These are phyloP conservation scores for Kitagawia praeruptora DNA, from an alignment of 129 eudicot species.

Conservation along the genomic window DNA sequence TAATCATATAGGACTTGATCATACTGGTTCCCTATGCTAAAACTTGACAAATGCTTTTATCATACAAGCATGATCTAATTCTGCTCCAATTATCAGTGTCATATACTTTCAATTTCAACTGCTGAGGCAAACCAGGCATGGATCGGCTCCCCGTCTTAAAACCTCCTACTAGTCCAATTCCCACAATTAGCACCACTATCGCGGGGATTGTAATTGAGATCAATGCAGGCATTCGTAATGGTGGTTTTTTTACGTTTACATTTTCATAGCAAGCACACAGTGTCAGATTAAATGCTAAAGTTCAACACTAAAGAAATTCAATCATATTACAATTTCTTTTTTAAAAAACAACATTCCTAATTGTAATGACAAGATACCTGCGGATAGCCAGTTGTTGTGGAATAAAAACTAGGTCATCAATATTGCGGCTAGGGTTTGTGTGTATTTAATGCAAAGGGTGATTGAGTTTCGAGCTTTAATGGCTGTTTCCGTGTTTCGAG, in stretches of 20 bases:
- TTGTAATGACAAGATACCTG: too few relatives aligned
- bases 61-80: conserved; percentile 37
- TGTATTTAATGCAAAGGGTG: too few relatives aligned
- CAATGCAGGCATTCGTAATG: conserved; percentile 23
- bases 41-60: conserved; percentile 32
- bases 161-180: conserved; percentile 30
- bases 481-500: too few relatives aligned
- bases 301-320: too few relatives aligned
- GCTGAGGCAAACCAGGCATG: conserved; percentile 35
- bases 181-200: conserved; percentile 32
- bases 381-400: too few relatives aligned
- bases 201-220: conserved; percentile 27
- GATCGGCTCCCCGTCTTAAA: conserved; percentile 21
- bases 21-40: conserved; percentile 20
- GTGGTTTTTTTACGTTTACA: conserved; percentile 17
- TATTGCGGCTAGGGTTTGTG: too few relatives aligned
- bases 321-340: too few relatives aligned
- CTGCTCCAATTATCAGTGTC: conserved; percentile 22
- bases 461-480: too few relatives aligned
- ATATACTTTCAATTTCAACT: conserved; percentile 26
- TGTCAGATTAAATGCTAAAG: too few relatives aligned
- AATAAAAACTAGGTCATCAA: too few relatives aligned
- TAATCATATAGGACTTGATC: conserved; percentile 24
- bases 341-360: too few relatives aligned
- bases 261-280: too few relatives aligned